These are phyloP conservation scores for Paraurostyla sp. DNA, from an alignment of 73 alveolate species.

Conservation along the genomic window DNA sequence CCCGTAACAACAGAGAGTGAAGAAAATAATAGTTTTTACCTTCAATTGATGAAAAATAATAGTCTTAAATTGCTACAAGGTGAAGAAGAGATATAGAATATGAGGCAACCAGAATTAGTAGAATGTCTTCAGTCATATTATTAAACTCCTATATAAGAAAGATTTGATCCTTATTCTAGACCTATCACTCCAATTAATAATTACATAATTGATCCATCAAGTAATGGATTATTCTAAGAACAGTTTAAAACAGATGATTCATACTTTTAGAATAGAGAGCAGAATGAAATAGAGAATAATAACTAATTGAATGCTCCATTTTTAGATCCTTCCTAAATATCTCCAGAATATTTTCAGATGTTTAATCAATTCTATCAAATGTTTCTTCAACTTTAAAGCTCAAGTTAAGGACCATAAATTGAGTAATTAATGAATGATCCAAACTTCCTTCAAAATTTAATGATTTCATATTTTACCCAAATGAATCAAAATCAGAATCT, in stretches of 20 bases:
- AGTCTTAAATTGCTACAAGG: not conserved
- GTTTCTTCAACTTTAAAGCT: not conserved
- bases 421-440: conserved; percentile 29
- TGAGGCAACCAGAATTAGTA: too few relatives aligned
- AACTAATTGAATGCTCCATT: not conserved
- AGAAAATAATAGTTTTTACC: not conserved
- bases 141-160: too few relatives aligned
- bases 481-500: not conserved
- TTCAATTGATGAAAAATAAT: not conserved
- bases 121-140: too few relatives aligned
- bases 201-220: too few relatives aligned
- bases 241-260: too few relatives aligned
- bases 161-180: too few relatives aligned
- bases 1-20: conserved; percentile 13
- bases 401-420: not conserved
- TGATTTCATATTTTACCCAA: conserved; percentile 26
- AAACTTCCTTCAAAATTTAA: not conserved
- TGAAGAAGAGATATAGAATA: too few relatives aligned
- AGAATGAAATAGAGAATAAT: not conserved
- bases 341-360: conserved; percentile 25
- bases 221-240: too few relatives aligned
- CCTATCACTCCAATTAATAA: too few relatives aligned
- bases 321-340: not conserved
- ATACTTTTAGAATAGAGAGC: too few relatives aligned
- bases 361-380: conserved; percentile 35